Evolutionary conservation across 768 basidiomycete genomes (phyloP), one percentile per base, ranked within the genome.

Genomic region (Hygrophoropsis aurantiaca): DNA sequence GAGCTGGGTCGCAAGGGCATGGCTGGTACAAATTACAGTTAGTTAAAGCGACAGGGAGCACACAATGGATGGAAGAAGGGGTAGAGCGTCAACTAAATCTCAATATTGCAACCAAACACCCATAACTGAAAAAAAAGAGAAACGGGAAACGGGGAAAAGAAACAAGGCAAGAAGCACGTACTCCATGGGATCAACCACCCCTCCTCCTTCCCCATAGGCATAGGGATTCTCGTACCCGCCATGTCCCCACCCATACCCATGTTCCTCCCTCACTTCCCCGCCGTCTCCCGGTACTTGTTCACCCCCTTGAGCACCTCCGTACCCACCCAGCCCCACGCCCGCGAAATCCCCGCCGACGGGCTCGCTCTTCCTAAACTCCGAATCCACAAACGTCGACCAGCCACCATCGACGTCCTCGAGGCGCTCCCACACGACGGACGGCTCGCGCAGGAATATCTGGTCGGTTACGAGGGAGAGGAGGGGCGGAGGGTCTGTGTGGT

Each of bases 391-490:
- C 5, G 79, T 78, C 24, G 87, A 81, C 52, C 74, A 83, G 2
- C 80, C 76, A 1, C 90, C 90, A 50, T 95, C 92, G 24, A 94
- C 77, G 58, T 95, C 94, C 56, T 89, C 90, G 23, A 97, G 69
- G 16, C 85, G 81, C 66, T 97, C 94, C 94, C 94, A 97, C 3
- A 94, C 86, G 20, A 95, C 80, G 15, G 81, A 81, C 0, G 82
- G 73, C 61, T 95, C 93, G 47, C 80, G 64, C 2, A 84, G 67
- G 62, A 97, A 93, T 15, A 84, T 80, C 33, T 88, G 76, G 63
- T 97, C 94, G 0, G 94, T 94, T 11, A 86, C 90, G 51, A 97
- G 84, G 2, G 82, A 80, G 62, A 90, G 94, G 6, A 97, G n/a
- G n/a, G n/a, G n/a, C n/a, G n/a, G n/a, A n/a, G n/a, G n/a, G n/a